Percentiles rank a stretch among this genome's conserved stretches.
Evolutionary conservation across 805 yeast species (phyloP).

Genomic region (Cyberlindnera xishuangbannaensis): DNA sequence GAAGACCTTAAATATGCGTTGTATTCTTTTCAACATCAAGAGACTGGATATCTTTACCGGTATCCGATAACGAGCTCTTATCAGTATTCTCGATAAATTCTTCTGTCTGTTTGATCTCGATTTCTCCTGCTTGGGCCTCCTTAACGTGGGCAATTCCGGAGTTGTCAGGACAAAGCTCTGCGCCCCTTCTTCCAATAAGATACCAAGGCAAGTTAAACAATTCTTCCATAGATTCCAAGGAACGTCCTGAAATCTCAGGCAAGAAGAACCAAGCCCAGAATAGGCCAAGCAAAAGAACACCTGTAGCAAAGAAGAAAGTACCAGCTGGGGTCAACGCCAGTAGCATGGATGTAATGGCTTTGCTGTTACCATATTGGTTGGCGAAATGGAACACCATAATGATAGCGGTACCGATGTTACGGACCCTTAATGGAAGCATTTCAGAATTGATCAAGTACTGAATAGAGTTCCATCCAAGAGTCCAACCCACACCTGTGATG

Average conservation of each 20-base stretch:
- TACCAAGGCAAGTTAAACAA: slow-evolving; percentile 48
- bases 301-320: slow-evolving; percentile 46
- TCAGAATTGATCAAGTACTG: slow-evolving; percentile 52
- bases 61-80: too few species aligned
- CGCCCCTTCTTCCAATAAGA: slow-evolving; percentile 49
- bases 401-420: slow-evolving; percentile 44
- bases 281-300: slow-evolving; percentile 36
- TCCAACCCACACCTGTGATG: slow-evolving; percentile 51
- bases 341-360: slow-evolving; percentile 49
- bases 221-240: slow-evolving; percentile 35
- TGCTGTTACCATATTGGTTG: slow-evolving; percentile 52
- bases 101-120: slow-evolving; percentile 12
- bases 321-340: slow-evolving; percentile 41
- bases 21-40: not conserved
- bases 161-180: slow-evolving; percentile 45
- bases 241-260: slow-evolving; percentile 34
- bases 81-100: slow-evolving; percentile 13
- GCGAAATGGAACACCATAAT: slow-evolving; percentile 53
- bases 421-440: slow-evolving; percentile 44
- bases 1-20: too few species aligned
- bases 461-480: slow-evolving; percentile 51
- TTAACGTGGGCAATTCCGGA: slow-evolving; percentile 31
- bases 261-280: slow-evolving; percentile 32
- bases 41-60: not conserved
- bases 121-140: slow-evolving; percentile 12